A percentile compares a stretch with the other conserved stretches of the same genome.
phyloP scores from a whole-genome alignment of 108 stramenopile genomes.

The Skeletonema grethae region DNA sequence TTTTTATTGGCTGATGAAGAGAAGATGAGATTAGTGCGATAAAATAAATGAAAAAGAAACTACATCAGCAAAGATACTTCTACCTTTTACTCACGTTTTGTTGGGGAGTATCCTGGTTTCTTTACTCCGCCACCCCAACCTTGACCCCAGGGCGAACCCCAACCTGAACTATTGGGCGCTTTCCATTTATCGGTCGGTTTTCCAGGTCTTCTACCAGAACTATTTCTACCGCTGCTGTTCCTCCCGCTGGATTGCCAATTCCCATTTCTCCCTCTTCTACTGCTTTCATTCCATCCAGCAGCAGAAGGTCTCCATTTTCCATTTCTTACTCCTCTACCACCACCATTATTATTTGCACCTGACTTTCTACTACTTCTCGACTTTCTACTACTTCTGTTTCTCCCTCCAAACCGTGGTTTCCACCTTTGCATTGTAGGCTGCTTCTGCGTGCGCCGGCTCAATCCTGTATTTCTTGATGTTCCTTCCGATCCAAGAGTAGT shows the following conservation, averaged over 20 bases:
- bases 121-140: background rate
- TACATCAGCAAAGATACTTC: background rate
- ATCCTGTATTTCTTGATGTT: background rate
- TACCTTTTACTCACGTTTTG: background rate
- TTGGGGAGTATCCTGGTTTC: background rate
- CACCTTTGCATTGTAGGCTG: slow-evolving; percentile 1
- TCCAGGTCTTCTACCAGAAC: background rate
- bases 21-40: background rate
- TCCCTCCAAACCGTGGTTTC: background rate
- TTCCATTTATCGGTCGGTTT: background rate
- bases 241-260: background rate
- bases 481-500: background rate
- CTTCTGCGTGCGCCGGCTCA: background rate
- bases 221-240: background rate
- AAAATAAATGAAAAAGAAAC: background rate
- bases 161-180: background rate
- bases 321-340: background rate
- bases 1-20: background rate
- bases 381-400: background rate
- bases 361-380: too few relatives aligned
- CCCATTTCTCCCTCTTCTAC: background rate
- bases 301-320: background rate
- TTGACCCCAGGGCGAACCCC: slow-evolving; percentile 2
- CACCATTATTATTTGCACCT: background rate
- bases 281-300: background rate